Evolutionary conservation across 179 eudicot genomes (phyloP), one percentile per base, ranked within the genome.

Genomic region (Silene vulgaris): DNA sequence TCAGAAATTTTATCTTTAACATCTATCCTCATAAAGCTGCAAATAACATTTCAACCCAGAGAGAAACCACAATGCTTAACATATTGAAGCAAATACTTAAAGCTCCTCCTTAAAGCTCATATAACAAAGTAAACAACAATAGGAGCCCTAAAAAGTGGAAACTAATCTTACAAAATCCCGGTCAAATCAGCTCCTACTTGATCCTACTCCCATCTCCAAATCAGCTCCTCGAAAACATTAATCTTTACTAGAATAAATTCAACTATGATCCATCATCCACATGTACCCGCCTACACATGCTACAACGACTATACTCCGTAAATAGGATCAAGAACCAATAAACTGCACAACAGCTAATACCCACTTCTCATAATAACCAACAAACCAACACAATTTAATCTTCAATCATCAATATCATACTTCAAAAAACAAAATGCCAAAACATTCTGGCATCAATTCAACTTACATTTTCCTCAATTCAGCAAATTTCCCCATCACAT

Each of bases 401-500:
- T 65, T 32, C 48, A 65, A 65, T 65, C 9, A 32, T 9, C 45
- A 65, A 32, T 6, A 29, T 65, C 48, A 65, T 32, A 65, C 48
- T 65, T 64, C 17, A 28, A 5, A 40, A 14, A 30, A 5, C 6
- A n/a, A 40, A 17, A 67, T 37, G 28, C 54, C 71, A 21, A 1
- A 17, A 69, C 73, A 69, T 19, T 69, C 30, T 59, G 45, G 6
- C 7, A 69, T 45, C 17, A 70, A 48, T 23, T 70, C 60, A 29
- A 48, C 60, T 70, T 48, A 20, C 35, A 23, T 11, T 65, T 19
- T 65, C 48, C 45, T 16, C 5, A 14, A 65, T 14, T 12, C 65
- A 61, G 13, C 65, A 20, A 61, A 21, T 19, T 61, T 12, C 21
- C 35, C n/a, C 2, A 28, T 13, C 35, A 28, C 16, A 19, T 65